Evolutionary conservation across 768 basidiomycete species (phyloP), one percentile per base, ranked within the genome.

Genomic region (Kwoniella bestiolae): DNA sequence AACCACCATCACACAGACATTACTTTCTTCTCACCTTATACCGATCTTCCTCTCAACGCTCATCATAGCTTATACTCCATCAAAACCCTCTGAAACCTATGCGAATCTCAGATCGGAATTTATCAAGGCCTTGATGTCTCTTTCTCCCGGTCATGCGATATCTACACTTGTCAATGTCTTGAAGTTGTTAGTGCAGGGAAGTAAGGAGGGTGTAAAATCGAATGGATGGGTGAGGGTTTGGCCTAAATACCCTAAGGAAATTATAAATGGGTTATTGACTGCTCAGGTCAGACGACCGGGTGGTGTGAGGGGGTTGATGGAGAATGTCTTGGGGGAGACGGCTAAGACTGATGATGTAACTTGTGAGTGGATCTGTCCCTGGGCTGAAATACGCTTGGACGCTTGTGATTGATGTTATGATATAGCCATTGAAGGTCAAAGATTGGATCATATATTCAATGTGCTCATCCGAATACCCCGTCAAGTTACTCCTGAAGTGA

Each of bases 391-490:
- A 14, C 16, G 18, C 31, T 28, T n/a, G n/a, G n/a, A n/a, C n/a
- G n/a, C n/a, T n/a, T n/a, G n/a, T n/a, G n/a, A n/a, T n/a, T n/a
- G n/a, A n/a, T n/a, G n/a, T n/a, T n/a, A n/a, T n/a, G n/a, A 9
- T n/a, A 21, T 25, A 73, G 73, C 70, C 18, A 53, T 71, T 6
- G 76, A 77, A 21, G 60, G 57, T 31, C 25, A 63, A 65, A 91
- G 90, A 75, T 83, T 93, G 29, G 89, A 92, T 64, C 88, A 89
- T 60, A 83, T 92, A 32, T 85, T 90, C 21, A 83, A 82, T 5
- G 84, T 91, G 21, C 76, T 96, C 53, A 83, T 82, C 46, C 82
- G 87, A n/a, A 83, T 88, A 12, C 92, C 92, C 0, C 79, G 85
- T 0, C 83, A 82, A 12, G 85, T 86, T 79, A 79, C 83, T 7